These are phyloP conservation scores for Trichoderma semiorbis DNA, from an alignment of 2,329 filamentous ascomycete genomes.

Conservation along the genomic window DNA sequence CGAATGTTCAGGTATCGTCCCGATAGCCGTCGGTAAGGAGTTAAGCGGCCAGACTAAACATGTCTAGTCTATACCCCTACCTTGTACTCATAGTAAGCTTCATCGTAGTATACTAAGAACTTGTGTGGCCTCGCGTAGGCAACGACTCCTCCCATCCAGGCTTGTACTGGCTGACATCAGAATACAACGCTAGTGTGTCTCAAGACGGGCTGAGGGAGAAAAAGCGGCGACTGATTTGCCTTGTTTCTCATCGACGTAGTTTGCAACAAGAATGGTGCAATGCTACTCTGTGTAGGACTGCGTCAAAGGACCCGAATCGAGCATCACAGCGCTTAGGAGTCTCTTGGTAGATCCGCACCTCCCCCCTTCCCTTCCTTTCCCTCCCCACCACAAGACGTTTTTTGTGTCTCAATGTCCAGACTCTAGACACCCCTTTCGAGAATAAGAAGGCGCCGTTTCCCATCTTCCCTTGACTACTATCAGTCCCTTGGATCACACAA, in stretches of 20 bases:
- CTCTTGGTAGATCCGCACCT: background rate
- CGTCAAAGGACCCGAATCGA: background rate
- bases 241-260: background rate
- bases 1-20: background rate
- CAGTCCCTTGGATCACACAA: background rate
- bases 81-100: slow-evolving; percentile 8
- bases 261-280: background rate
- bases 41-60: background rate
- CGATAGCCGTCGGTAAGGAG: background rate
- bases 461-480: background rate
- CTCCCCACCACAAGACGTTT: background rate
- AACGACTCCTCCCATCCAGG: background rate
- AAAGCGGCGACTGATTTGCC: background rate
- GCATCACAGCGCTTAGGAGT: background rate
- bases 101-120: background rate
- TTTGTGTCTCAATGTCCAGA: background rate
- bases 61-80: background rate
- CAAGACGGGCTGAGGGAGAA: background rate
- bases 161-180: slow-evolving; percentile 2
- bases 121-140: background rate
- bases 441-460: slow-evolving; percentile 8
- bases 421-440: background rate
- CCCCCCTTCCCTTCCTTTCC: background rate
- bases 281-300: background rate
- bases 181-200: background rate